A percentile compares a stretch with the other conserved stretches of the same genome.
These are phyloP conservation scores for Boletellus ananas DNA, from an alignment of 768 basidiomycete genomes.

Conservation along the genomic window DNA sequence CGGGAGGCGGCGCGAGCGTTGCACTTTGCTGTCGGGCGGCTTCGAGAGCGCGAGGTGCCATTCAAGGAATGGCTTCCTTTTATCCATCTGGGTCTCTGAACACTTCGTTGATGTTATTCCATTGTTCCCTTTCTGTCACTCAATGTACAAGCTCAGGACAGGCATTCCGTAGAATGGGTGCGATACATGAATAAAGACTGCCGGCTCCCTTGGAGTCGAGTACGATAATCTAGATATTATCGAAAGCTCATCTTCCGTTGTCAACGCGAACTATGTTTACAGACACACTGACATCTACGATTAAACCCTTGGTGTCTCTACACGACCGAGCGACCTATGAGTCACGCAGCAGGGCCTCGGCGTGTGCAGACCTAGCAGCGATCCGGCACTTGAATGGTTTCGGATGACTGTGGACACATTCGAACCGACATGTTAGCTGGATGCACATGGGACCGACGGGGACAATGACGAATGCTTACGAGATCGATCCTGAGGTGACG, in stretches of 20 bases:
- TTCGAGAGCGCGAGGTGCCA: not conserved
- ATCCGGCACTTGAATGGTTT: constrained; percentile 56
- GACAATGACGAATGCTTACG: constrained; percentile 27
- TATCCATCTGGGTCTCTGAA: not conserved
- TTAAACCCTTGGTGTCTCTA: too few relatives aligned
- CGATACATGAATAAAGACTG: too few relatives aligned
- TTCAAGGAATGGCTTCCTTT: not conserved
- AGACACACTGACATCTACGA: too few relatives aligned
- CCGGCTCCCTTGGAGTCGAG: too few relatives aligned
- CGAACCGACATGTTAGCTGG: not conserved
- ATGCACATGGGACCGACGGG: too few relatives aligned
- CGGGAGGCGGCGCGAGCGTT: constrained; percentile 1
- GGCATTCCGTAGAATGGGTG: too few relatives aligned
- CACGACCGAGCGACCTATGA: not conserved
- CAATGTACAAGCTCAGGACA: too few relatives aligned
- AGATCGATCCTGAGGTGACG: constrained; percentile 39
- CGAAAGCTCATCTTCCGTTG: too few relatives aligned
- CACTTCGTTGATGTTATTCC: too few relatives aligned
- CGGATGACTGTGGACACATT: constrained; percentile 36
- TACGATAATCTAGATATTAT: too few relatives aligned
- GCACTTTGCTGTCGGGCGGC: not conserved
- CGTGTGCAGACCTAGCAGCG: constrained; percentile 47
- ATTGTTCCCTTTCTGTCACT: too few relatives aligned
- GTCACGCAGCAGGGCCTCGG: constrained; percentile 18
- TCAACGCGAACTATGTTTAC: too few relatives aligned